Evolutionary conservation across 177 flowering plant species (phyloP), one percentile per base, ranked within the genome.

Genomic region (Tripterygium wilfordii): DNA sequence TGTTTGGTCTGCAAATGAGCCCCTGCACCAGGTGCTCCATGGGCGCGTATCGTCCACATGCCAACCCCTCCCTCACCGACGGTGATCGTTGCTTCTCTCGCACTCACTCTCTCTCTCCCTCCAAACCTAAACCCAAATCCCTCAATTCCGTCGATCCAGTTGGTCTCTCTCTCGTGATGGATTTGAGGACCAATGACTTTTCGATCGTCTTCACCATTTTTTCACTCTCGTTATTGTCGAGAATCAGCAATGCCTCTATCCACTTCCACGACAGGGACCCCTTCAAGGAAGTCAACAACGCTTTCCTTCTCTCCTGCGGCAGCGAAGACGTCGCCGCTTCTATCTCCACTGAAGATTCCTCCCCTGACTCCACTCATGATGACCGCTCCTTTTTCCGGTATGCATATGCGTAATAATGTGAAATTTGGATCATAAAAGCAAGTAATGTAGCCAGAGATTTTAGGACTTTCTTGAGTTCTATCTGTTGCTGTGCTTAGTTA

Each of bases 271-370:
- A 63, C 49, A 58, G 49, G 5, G 73, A 79, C 10, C 37, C 70
- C 49, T 80, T 91, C 67, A 48, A 58, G 28, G 98, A 91, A 49
- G 80, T 85, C 53, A 96, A 92, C 8, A 91, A 75, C 43, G 54
- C 96, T 19, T 78, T 51, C 66, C 86, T 91, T 25, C 80, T 91
- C 51, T 71, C 89, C 58, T 96, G 86, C 42, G 98, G 98, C 48
- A 91, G 98, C 54, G 96, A 88, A 59, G 98, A 95, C 48, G 52
- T 90, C 39, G 62, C 60, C 59, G 70, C 85, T 23, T 45, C 79
- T 24, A 52, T 36, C 43, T 33, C 51, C 30, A 3, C 61, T 41
- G 24, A 1, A 29, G 28, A 15, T 6, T 19, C 43, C 39, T n/a
- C n/a, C n/a, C 21, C 49, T 43, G n/a, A 27, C 36, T 22, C 58